phyloP scores from a whole-genome alignment of 2,329 filamentous ascomycete species.

The Aspergillus spinulosporus region DNA sequence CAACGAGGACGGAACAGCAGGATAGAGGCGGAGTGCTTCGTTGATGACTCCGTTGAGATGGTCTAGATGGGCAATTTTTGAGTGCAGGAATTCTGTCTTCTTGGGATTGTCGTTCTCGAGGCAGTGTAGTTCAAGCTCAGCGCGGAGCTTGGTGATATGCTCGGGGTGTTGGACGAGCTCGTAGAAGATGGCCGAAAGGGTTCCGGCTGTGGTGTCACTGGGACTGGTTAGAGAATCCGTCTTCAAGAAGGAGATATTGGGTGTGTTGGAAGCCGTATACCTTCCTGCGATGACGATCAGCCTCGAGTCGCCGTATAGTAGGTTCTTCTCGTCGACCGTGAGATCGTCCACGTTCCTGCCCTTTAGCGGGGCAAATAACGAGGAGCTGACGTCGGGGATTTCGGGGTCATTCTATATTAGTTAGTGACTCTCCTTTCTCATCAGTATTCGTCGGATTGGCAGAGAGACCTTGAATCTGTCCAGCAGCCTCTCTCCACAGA shows the following conservation, averaged over 20 bases:
- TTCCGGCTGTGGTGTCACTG: slow-evolving; percentile 46
- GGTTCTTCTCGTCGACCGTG: slow-evolving; percentile 21
- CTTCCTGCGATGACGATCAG: slow-evolving; percentile 33
- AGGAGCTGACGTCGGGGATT: slow-evolving; percentile 28
- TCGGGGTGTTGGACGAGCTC: slow-evolving; percentile 34
- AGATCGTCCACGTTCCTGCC: slow-evolving; percentile 15
- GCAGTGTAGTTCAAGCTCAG: slow-evolving; percentile 33
- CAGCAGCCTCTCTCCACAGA: slow-evolving; percentile 9
- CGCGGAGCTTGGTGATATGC: slow-evolving; percentile 31
- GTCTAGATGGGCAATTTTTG: slow-evolving; percentile 11
- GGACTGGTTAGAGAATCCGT: too few relatives aligned
- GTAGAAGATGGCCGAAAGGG: slow-evolving; percentile 46
- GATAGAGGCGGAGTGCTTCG: slow-evolving; percentile 18
- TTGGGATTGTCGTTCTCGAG: background rate
- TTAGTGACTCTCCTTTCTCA: too few relatives aligned
- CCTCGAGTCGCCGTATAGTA: slow-evolving; percentile 30
- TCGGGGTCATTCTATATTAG: slow-evolving; percentile 14
- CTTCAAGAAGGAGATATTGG: too few relatives aligned
- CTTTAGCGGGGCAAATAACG: slow-evolving; percentile 27
- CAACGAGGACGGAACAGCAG: slow-evolving; percentile 14
- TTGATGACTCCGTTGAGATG: slow-evolving; percentile 22
- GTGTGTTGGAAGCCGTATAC: background rate
- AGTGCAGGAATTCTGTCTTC: slow-evolving; percentile 2
- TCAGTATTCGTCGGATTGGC: background rate
- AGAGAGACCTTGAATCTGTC: slow-evolving; percentile 8